Base-by-base conservation (phyloP, 805 yeast species). In the Wickerhamomyces queroliae region DNA sequence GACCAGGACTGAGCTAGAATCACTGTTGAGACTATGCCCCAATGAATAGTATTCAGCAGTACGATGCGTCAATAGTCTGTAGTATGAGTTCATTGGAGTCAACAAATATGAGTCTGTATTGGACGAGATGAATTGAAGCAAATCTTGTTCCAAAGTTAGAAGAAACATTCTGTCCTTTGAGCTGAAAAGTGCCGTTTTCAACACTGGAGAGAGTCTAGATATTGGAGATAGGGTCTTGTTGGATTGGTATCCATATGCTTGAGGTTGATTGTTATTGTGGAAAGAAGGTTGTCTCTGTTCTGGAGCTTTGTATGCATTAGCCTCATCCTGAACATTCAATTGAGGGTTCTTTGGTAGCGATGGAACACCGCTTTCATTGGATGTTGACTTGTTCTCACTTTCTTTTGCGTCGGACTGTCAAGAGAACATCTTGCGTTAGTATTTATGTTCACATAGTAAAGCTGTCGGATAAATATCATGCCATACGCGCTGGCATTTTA, bases 61-160 rank as follows among this genome's bases (percentile, higher is more conserved):
- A 47, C 81, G 83, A 57, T 84, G 90, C 0, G 83, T 70, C 39
- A 84, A 59, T 34, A 84, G 62, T 47, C 91, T 63, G 47, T 76
- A 78, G 55, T 79, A 83, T 3, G 88, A 79, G 56, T 83, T 83
- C 70, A 78, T 71, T 7, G 57, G 58, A 20, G 48, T 66, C 61
- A 66, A 63, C 50, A 23, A 71, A 58, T 53, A 67, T 46, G 58
- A 67, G 49, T 52, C 66, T 38, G 48, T 69, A 50, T 48, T 63
- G 36, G 66, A 61, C 7, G 63, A 49, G 27, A 76, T 64, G 48
- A 79, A 76, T 19, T 61, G 63, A 12, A 69, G 44, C 21, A 79
- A 55, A 39, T 70, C 69, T 19, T 62, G 55, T 45, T 79, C 86
- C 39, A 77, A 53, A 12, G 67, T 60, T 7, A 74, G 51, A 11